Conservation (phyloP, 2,329 filamentous ascomycete species). For the Aureobasidium sp. region DNA sequence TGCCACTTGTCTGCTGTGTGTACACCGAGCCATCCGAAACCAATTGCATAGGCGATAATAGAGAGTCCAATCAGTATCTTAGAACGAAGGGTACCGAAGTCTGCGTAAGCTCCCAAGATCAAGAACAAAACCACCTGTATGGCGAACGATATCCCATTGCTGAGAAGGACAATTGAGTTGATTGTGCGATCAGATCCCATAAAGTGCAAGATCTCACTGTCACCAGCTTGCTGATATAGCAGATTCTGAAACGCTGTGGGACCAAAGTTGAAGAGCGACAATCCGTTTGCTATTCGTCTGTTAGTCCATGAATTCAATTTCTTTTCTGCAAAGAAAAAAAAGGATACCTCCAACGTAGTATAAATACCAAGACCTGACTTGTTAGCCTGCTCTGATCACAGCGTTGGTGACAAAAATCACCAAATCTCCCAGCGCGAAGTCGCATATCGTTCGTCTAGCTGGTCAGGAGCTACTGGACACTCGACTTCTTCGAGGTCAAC, state of each 20-base stretch:
- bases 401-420: conserved; percentile 15
- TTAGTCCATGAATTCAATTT: neutral
- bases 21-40: conserved; percentile 60
- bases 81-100: conserved; percentile 57
- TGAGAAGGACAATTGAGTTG: conserved; percentile 56
- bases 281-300: conserved; percentile 26
- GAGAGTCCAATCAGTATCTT: conserved; percentile 55
- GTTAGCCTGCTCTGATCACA: neutral
- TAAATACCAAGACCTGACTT: neutral
- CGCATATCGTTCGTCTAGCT: conserved; percentile 44
- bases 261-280: conserved; percentile 54
- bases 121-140: conserved; percentile 53
- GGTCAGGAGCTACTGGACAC: conserved; percentile 42
- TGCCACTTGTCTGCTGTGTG: conserved; percentile 53
- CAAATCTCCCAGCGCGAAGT: conserved; percentile 48
- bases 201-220: conserved; percentile 45
- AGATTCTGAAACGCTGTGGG: conserved; percentile 58
- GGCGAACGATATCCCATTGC: conserved; percentile 60
- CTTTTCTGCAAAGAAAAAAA: neutral
- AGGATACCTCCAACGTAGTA: neutral
- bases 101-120: conserved; percentile 45
- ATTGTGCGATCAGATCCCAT: conserved; percentile 50
- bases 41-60: conserved; percentile 52
- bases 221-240: conserved; percentile 50
- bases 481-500: conserved; percentile 26